Conservation (phyloP, 805 yeast genomes). For the Metahyphopichia silvanorum region DNA sequence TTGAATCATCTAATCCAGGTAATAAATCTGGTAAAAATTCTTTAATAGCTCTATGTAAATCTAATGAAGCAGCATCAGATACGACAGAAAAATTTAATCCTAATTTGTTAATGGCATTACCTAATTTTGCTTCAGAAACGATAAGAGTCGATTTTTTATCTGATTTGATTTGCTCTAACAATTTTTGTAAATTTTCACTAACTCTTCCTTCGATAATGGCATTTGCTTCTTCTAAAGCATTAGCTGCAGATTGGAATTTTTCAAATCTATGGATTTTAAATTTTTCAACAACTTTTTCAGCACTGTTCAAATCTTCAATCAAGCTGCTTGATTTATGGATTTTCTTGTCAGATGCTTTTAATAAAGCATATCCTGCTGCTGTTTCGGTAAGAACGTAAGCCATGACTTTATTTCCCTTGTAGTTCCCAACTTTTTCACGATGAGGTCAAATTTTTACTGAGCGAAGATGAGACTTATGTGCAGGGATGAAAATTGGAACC, state of each 20-base stretch:
- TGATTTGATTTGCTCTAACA: constrained; percentile 71
- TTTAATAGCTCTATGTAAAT: constrained; percentile 91
- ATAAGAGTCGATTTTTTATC: constrained; percentile 84
- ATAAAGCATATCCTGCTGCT: constrained; percentile 97
- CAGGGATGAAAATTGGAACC: too few relatives aligned
- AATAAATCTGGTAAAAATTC: constrained; percentile 90
- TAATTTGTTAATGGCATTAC: constrained; percentile 92
- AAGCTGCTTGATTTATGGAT: constrained; percentile 80
- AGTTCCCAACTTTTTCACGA: too few relatives aligned
- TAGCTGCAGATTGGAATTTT: constrained; percentile 90
- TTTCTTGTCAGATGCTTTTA: constrained; percentile 97
- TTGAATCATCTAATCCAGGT: constrained; percentile 87
- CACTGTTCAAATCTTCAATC: constrained; percentile 71
- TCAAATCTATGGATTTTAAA: constrained; percentile 95
- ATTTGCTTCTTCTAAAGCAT: constrained; percentile 93
- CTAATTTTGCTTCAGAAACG: constrained; percentile 93
- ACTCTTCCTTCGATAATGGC: constrained; percentile 93
- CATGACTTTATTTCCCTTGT: constrained; percentile 44
- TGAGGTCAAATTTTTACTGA: too few relatives aligned
- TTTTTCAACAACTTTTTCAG: constrained; percentile 83
- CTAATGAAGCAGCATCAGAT: constrained; percentile 92
- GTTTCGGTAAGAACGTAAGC: constrained; percentile 94
- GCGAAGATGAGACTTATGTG: too few relatives aligned
- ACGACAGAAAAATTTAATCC: constrained; percentile 85
- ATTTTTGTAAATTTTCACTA: constrained; percentile 71